These are phyloP conservation scores for Reutealis trisperma DNA, from an alignment of 345 rosid genomes.

Conservation along the genomic window DNA sequence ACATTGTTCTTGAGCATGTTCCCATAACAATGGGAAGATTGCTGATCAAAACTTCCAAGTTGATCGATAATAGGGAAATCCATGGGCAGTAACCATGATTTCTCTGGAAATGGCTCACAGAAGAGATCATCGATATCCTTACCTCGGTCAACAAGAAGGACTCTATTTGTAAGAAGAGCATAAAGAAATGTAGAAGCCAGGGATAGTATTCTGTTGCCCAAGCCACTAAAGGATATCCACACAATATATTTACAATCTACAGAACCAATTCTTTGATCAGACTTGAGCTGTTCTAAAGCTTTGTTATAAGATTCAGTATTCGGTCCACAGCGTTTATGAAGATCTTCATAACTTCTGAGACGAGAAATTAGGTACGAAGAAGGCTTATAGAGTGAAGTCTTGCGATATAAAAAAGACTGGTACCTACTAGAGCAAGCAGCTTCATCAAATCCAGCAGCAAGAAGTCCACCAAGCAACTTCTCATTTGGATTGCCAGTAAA, in stretches of 20 bases:
- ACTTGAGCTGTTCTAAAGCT: conserved; percentile 24
- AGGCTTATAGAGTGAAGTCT: conserved; percentile 18
- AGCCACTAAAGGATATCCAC: conserved; percentile 32
- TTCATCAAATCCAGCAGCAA: conserved; percentile 29
- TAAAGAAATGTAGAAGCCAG: conserved; percentile 31
- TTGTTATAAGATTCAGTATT: conserved; percentile 18
- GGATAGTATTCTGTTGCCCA: conserved; percentile 34
- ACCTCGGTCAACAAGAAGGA: conserved; percentile 30
- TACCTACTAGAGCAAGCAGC: conserved; percentile 28
- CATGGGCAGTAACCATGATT: conserved; percentile 27
- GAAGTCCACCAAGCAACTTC: conserved; percentile 33
- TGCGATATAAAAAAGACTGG: conserved; percentile 23
- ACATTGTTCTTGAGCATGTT: conserved; percentile 27
- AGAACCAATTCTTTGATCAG: conserved; percentile 20
- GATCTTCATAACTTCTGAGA: conserved; percentile 32
- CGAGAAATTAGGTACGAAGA: conserved; percentile 30
- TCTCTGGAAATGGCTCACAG: conserved; percentile 36
- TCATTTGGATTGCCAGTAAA: neutral
- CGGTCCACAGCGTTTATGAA: conserved; percentile 34
- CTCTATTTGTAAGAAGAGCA: conserved; percentile 33
- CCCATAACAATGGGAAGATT: conserved; percentile 18
- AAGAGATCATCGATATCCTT: conserved; percentile 32
- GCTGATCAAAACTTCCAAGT: conserved; percentile 18
- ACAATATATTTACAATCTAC: conserved; percentile 29
- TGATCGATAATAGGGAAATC: conserved; percentile 24